A percentile compares a stretch with the other conserved stretches of the same genome.
These are phyloP conservation scores for Agrostemma githago DNA, from an alignment of 148 eudicot species.

Conservation along the genomic window DNA sequence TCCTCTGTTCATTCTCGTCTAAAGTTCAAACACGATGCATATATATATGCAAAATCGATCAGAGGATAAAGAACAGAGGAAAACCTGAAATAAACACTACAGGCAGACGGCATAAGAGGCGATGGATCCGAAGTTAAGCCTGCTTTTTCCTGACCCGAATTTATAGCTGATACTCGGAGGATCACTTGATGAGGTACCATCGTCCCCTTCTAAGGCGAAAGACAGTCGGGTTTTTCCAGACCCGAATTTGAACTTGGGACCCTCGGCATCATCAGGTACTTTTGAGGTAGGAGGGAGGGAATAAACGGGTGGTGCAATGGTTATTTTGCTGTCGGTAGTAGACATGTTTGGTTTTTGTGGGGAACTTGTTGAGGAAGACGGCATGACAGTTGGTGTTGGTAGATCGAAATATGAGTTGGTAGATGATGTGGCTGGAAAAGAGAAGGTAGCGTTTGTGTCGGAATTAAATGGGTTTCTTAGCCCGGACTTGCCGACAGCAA, in stretches of 20 bases:
- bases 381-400: slow-evolving; percentile 82
- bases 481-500: slow-evolving; percentile 43
- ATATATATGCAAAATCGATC: neutral
- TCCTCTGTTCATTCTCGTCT: neutral
- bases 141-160: slow-evolving; percentile 57
- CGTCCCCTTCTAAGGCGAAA: slow-evolving; percentile 51
- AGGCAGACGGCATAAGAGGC: slow-evolving; percentile 52
- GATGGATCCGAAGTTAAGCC: slow-evolving; percentile 60
- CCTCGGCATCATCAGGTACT: slow-evolving; percentile 28
- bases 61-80: neutral
- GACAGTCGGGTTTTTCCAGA: slow-evolving; percentile 57
- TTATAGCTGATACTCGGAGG: slow-evolving; percentile 46
- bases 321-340: slow-evolving; percentile 41
- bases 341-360: slow-evolving; percentile 28
- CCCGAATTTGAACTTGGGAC: slow-evolving; percentile 64
- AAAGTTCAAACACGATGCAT: neutral
- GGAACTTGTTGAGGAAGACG: slow-evolving; percentile 36
- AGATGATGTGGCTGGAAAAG: slow-evolving; percentile 54
- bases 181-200: slow-evolving; percentile 35
- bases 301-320: slow-evolving; percentile 47
- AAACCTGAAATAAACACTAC: slow-evolving; percentile 21
- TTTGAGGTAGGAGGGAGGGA: slow-evolving; percentile 46
- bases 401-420: slow-evolving; percentile 56
- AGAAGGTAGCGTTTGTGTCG: slow-evolving; percentile 46
- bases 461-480: slow-evolving; percentile 30